Evolutionary conservation across 805 yeast genomes (phyloP).

Genomic region (Kodamaea neixiangensis): DNA sequence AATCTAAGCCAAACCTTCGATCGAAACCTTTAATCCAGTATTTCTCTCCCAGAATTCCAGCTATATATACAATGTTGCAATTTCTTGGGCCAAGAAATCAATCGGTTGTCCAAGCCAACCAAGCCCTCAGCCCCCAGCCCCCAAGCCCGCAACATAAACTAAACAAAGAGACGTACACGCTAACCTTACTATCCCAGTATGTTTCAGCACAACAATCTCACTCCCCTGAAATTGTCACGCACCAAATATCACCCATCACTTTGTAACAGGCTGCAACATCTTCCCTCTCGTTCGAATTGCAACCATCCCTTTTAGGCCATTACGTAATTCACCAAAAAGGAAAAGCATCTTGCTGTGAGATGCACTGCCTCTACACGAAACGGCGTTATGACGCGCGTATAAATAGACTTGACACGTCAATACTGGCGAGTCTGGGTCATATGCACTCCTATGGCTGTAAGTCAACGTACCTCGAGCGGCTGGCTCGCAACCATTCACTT

Average conservation of each 20-base stretch:
- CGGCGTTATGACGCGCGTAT: not conserved
- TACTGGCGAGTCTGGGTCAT: not conserved
- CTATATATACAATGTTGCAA: not conserved
- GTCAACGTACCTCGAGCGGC: no score
- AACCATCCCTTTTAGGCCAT: not conserved
- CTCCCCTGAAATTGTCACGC: not conserved
- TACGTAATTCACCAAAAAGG: not conserved
- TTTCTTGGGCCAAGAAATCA: constrained; percentile 7
- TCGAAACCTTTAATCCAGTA: no score
- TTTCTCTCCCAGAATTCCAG: no score
- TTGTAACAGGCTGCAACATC: not conserved
- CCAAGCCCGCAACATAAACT: no score
- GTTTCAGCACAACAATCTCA: not conserved
- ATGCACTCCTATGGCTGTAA: not conserved
- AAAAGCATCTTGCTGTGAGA: not conserved
- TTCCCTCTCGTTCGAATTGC: not conserved
- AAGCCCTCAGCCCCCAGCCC: not conserved
- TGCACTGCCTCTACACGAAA: constrained; percentile 1
- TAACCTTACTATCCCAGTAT: not conserved
- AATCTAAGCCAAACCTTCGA: no score
- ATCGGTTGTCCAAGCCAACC: not conserved
- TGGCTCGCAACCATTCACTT: not conserved
- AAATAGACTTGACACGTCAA: constrained; percentile 1
- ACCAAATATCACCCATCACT: not conserved
- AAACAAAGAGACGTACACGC: not conserved